phyloP scores from a whole-genome alignment of 225 moss, liverwort and hornwort genomes.

The Physcomitrium patens region DNA sequence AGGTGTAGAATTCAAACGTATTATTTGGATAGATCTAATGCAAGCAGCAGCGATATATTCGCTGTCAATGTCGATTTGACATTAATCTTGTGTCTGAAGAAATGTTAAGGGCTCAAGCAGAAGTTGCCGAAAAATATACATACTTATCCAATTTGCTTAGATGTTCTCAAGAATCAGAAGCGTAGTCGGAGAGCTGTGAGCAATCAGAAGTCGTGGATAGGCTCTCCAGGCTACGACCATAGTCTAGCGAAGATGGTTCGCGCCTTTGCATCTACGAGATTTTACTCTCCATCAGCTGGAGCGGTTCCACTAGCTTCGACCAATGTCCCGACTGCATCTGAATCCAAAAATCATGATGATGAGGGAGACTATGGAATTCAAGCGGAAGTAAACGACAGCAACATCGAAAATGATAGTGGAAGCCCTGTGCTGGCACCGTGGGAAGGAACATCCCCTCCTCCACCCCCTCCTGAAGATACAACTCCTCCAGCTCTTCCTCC shows the following conservation, averaged over 20 bases:
- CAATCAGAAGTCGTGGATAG: neutral
- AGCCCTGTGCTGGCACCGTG: constrained; percentile 14
- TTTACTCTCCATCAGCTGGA: no score
- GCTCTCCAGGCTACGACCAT: neutral
- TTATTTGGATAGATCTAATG: no score
- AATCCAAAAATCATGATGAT: no score
- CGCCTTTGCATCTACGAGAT: neutral
- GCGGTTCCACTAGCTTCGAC: no score
- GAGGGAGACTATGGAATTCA: no score
- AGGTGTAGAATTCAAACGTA: no score
- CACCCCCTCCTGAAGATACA: neutral
- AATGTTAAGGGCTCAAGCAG: neutral
- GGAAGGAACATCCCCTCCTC: constrained; percentile 1
- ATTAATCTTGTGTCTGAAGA: neutral
- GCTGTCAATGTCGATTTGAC: constrained; percentile 5
- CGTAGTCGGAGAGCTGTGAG: constrained; percentile 9
- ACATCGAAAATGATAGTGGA: no score
- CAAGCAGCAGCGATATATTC: no score
- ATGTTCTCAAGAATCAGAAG: constrained; percentile 19
- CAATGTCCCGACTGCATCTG: no score
- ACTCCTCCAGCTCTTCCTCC: constrained; percentile 2
- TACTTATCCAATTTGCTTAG: constrained; percentile 7
- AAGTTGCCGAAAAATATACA: neutral
- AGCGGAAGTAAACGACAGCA: no score
- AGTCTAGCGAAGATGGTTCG: constrained; percentile 38